Conservation (phyloP, 768 basidiomycete genomes). For the Hebeloma cylindrosporum region DNA sequence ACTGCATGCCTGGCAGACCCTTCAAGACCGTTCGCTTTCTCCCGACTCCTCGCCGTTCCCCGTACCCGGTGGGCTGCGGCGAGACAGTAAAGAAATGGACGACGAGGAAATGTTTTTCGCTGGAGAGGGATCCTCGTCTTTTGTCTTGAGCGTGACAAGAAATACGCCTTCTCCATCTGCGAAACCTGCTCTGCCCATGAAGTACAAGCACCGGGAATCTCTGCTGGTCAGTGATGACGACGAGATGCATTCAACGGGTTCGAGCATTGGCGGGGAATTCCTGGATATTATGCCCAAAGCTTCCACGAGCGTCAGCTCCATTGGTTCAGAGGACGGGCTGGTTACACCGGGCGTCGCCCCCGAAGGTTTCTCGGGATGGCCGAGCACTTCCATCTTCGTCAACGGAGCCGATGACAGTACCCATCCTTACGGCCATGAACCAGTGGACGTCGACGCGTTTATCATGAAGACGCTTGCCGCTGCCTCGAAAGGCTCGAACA, state of each 20-base stretch:
- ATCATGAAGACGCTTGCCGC: constrained; percentile 68
- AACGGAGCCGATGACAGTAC: constrained; percentile 42
- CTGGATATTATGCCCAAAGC: constrained; percentile 49
- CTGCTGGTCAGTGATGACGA: constrained; percentile 67
- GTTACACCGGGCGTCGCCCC: constrained; percentile 67
- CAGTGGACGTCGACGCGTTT: constrained; percentile 62
- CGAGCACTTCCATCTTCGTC: constrained; percentile 41
- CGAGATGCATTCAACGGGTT: constrained; percentile 28
- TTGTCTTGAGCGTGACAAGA: constrained; percentile 54
- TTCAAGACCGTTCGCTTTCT: constrained; percentile 43
- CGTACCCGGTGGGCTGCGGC: constrained; percentile 22
- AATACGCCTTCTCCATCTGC: constrained; percentile 57
- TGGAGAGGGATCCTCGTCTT: constrained; percentile 48
- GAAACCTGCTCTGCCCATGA: constrained; percentile 53
- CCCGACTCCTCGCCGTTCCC: constrained; percentile 50
- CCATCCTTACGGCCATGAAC: constrained; percentile 20
- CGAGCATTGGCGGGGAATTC: constrained; percentile 24
- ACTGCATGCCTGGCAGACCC: constrained; percentile 38
- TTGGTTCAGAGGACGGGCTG: constrained; percentile 65
- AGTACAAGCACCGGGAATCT: constrained; percentile 72
- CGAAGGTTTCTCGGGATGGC: constrained; percentile 61
- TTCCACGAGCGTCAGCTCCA: constrained; percentile 64
- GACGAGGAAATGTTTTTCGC: constrained; percentile 58
- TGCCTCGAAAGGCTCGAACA: constrained; percentile 48
- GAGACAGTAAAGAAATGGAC: constrained; percentile 35